Evolutionary conservation across 2,329 filamentous ascomycete genomes (phyloP).

Genomic region (Zasmidium angulare): DNA sequence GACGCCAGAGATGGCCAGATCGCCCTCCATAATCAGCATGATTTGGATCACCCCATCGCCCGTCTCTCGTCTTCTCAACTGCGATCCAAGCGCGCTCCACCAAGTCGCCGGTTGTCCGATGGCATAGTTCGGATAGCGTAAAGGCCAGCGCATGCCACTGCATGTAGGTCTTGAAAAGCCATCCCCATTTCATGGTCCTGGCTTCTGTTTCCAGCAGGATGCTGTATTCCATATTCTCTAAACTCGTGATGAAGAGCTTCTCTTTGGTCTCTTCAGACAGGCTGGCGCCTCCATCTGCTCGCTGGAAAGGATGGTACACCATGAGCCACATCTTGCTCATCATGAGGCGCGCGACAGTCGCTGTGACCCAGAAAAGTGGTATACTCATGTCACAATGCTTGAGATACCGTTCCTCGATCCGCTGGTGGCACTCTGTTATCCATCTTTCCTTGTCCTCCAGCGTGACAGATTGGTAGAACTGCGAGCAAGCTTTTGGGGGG

Average conservation of each 20-base stretch:
- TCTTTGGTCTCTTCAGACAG: slow-evolving; percentile 64
- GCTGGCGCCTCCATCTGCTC: slow-evolving; percentile 56
- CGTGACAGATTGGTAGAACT: slow-evolving; percentile 45
- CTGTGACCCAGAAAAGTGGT: slow-evolving; percentile 67
- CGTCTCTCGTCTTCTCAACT: slow-evolving; percentile 49
- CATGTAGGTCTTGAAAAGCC: slow-evolving; percentile 64
- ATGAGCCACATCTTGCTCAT: slow-evolving; percentile 77
- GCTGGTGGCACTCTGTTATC: slow-evolving; percentile 49
- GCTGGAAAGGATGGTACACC: slow-evolving; percentile 71
- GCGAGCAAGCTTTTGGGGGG: slow-evolving; percentile 41
- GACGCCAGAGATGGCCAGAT: slow-evolving; percentile 62
- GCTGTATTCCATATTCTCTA: slow-evolving; percentile 73
- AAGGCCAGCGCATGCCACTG: slow-evolving; percentile 67
- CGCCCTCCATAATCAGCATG: slow-evolving; percentile 26
- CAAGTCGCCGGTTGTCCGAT: slow-evolving; percentile 55
- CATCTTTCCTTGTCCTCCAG: slow-evolving; percentile 50
- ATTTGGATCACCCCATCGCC: slow-evolving; percentile 39
- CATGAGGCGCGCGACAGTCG: slow-evolving; percentile 67
- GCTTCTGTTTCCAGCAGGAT: slow-evolving; percentile 65
- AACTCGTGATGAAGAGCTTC: slow-evolving; percentile 67
- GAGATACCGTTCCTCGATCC: slow-evolving; percentile 51
- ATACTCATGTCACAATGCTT: slow-evolving; percentile 54
- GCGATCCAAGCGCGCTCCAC: slow-evolving; percentile 63
- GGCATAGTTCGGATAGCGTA: slow-evolving; percentile 59
- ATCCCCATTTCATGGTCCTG: slow-evolving; percentile 62